Base-by-base conservation (phyloP, 2,329 filamentous ascomycete species). In the Colletotrichum horii region DNA sequence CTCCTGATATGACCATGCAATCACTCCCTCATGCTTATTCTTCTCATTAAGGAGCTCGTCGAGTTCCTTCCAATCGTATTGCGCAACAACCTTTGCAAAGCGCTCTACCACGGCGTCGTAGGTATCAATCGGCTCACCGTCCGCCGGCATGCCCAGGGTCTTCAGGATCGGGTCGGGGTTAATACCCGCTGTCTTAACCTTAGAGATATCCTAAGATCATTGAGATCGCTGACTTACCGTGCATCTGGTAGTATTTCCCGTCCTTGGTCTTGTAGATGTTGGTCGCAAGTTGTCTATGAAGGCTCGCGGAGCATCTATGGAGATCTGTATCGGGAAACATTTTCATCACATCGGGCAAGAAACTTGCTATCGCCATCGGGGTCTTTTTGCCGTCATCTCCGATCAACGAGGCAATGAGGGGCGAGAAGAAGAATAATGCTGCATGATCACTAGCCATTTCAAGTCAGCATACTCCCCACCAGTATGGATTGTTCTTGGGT, bases 221-320 rank as follows among this genome's bases (percentile, higher is more conserved):
- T 3, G 24, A 16, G 26, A 7, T 24, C 1, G 8, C 11, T 8
- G 15, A 30, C 38, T 60, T 64, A 16, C 78, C 78, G 22, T 81
- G 80, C 7, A 78, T 60, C 64, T 82, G 79, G 19, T 79, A 80
- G 66, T 38, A 79, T 15, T 72, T 60, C 3, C 80, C 80, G 16
- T 82, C 77, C 9, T 69, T 77, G 8, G 79, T 80, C 78, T 82
- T 82, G 66, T 77, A 80, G 19, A 82, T 78, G 15, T 80, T 82
- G 1, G 79, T 78, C 24, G 76, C 38, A 4, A 76, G 43, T 5
- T 64, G 64, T 22, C 74, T 38, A n/a, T 76, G 74, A 19, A 76
- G 65, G 43, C 65, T 67, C 7, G 64, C 70, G 3, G 70, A 58
- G 58, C 55, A 64, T 16, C 74, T 58, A 3, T 76, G 74, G 32